A percentile compares a stretch with the other conserved stretches of the same genome.
These are phyloP conservation scores for Phytophthora agathidicida DNA, from an alignment of 352 stramenopile species.

Conservation along the genomic window DNA sequence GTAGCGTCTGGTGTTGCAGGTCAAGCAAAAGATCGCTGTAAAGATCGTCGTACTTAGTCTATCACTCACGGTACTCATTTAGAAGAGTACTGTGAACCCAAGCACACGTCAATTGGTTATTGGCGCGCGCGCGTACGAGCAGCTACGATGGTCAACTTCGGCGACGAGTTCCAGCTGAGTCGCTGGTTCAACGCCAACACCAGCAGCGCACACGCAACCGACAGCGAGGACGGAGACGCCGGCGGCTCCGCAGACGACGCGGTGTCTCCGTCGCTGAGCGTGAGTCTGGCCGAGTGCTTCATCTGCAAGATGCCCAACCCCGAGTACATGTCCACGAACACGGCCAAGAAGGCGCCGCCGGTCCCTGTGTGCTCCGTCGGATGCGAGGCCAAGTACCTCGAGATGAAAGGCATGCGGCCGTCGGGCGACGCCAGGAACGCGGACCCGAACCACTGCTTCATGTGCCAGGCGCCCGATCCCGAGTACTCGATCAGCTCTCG, in stretches of 20 bases:
- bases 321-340: constrained; percentile 71
- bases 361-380: constrained; percentile 64
- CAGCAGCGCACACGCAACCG: constrained; percentile 41
- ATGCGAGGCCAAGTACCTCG: constrained; percentile 63
- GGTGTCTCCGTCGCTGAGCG: constrained; percentile 26
- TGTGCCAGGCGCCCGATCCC: constrained; percentile 63
- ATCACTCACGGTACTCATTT: no score
- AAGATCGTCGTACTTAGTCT: constrained; percentile 45
- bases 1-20: no score
- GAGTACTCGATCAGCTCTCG: constrained; percentile 74
- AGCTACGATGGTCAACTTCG: constrained; percentile 41
- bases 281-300: constrained; percentile 47
- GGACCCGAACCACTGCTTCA: constrained; percentile 56
- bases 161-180: constrained; percentile 77
- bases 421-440: constrained; percentile 25
- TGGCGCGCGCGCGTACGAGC: constrained; percentile 14
- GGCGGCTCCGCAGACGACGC: constrained; percentile 22
- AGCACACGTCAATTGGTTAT: constrained; percentile 44
- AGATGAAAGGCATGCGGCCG: constrained; percentile 55
- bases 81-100: no score
- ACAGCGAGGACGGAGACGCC: constrained; percentile 50
- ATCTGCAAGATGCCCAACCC: constrained; percentile 66
- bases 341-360: constrained; percentile 54
- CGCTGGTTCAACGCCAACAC: constrained; percentile 77
- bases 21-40: constrained; percentile 28